Percentiles rank a stretch among this genome's conserved stretches.
Evolutionary conservation across 2,329 filamentous ascomycete genomes (phyloP).

Genomic region (Paraphoma sp.): DNA sequence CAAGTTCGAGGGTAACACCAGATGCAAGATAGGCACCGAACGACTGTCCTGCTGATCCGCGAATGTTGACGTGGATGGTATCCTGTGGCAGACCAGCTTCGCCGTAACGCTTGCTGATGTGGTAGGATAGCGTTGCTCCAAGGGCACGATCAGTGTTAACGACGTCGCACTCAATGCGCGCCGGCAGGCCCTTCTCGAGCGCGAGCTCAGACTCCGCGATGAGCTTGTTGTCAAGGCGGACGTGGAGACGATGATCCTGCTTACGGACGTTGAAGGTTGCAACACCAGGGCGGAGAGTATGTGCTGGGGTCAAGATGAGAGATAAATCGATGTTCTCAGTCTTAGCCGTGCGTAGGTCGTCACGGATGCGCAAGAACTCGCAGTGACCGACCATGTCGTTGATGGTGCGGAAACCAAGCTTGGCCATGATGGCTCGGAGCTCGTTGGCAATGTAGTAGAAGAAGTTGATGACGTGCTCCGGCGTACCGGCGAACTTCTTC

Average conservation of each 20-base stretch:
- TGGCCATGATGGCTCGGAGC: conserved; percentile 95
- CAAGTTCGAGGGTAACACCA: conserved; percentile 91
- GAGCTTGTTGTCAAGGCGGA: conserved; percentile 94
- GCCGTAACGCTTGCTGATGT: conserved; percentile 91
- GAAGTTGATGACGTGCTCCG: conserved; percentile 98
- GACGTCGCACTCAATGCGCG: conserved; percentile 92
- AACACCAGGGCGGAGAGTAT: conserved; percentile 91
- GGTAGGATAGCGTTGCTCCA: conserved; percentile 93
- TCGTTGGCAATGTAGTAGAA: conserved; percentile 98
- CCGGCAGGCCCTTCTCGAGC: conserved; percentile 91
- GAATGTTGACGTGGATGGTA: conserved; percentile 95
- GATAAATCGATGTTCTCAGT: conserved; percentile 93
- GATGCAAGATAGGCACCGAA: conserved; percentile 94
- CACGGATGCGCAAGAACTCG: conserved; percentile 83
- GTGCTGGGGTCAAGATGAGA: conserved; percentile 91
- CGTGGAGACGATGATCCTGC: conserved; percentile 93
- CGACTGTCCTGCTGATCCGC: conserved; percentile 94
- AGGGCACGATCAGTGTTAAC: conserved; percentile 96
- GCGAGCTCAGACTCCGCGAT: conserved; percentile 95
- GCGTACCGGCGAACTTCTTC: conserved; percentile 91
- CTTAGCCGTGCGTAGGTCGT: conserved; percentile 87
- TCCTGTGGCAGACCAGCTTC: conserved; percentile 88
- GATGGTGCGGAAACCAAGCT: conserved; percentile 90
- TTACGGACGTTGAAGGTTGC: conserved; percentile 98
- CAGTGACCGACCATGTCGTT: conserved; percentile 98